Base-by-base conservation (phyloP, 176 grass and related monocot genomes). In the Bonia amplexicaulis region DNA sequence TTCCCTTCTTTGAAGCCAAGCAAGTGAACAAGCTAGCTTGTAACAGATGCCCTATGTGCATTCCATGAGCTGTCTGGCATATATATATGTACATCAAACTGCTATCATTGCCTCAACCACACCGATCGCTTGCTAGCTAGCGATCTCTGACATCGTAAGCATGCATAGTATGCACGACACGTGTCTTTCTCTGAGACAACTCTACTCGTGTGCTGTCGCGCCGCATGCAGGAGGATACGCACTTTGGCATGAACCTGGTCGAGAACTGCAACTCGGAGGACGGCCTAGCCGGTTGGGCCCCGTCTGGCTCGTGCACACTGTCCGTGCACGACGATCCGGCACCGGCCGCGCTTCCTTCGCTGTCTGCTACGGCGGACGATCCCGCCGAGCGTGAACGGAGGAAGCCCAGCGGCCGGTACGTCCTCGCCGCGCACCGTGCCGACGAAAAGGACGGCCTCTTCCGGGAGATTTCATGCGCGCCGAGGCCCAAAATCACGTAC, bases 401-500 rank as follows among this genome's bases (percentile, higher is more conserved):
- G n/a, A 75, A 73, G 42, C 79, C 90, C 8, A 90, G 59, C 19
- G 93, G 90, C 26, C 79, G 85, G 73, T 86, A 88, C 71, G 81
- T 94, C 6, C 14, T 90, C 31, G 90, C 73, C 26, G 53, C 79
- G 23, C 42, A 58, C 62, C 90, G 93, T 2, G 49, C 66, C 8
- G 79, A 73, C 74, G 86, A 82, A 12, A 88, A 46, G 85, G 90
- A 90, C 90, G 93, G 93, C 8, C 88, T 89, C 0, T 49, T 23
- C 45, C 79, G 87, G 10, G 84, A 59, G 63, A 49, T 90, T 35
- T 26, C 85, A 7, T 64, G 73, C 42, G 63, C 39, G 57, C 62
- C 84, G 35, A 51, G 29, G 66, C 19, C 86, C 23, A 79, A 83
- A 26, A 48, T 94, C 44, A 92, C 93, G 12, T 94, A 94, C 75